Base-by-base conservation (phyloP, 805 yeast genomes). In the Candida rishiriensis region DNA sequence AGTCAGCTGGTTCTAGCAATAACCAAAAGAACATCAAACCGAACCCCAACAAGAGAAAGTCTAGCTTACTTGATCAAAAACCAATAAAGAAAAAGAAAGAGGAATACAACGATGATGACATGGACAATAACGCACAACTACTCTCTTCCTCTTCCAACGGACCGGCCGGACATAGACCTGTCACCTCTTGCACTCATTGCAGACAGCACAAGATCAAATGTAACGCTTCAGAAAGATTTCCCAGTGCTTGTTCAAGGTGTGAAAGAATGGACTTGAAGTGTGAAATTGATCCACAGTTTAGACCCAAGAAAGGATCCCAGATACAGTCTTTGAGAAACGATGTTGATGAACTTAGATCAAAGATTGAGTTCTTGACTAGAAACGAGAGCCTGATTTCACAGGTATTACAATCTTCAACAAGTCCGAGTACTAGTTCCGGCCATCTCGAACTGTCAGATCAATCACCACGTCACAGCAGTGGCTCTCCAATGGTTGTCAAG, bases 171-270 rank as follows among this genome's bases (percentile, higher is more conserved):
- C 91, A 86, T 56, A 68, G 97, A 44, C 96, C 96, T 0, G 95
- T 89, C 1, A 88, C 96, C 0, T 85, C 96, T 3, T 90, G 97
- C 60, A 87, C 96, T 0, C 93, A 88, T 61, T 90, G 97, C 60
- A 78, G 97, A 41, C 97, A 90, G 60, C 97, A 89, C 63, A 90
- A 90, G 64, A 88, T 90, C 62, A 85, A 85, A 60, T 90, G 97
- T 65, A 88, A 90, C 60, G 97, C 97, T 1, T 77, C 88, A 3
- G 90, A 85, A 17, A 79, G 83, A 50, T 85, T 76, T 52, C 97
- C 97, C 0, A 69, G 71, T 7, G 85, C 96, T 0, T 90, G 97
- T 62, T 76, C 84, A 14, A 66, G 96, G 48, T 90, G 97, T 66
- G 83, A 79, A 42, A 73, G 85, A 57, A 84, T 86, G 86, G 83